These are phyloP conservation scores for Penicillium expansum DNA, from an alignment of 2,329 filamentous ascomycete genomes.

Conservation along the genomic window DNA sequence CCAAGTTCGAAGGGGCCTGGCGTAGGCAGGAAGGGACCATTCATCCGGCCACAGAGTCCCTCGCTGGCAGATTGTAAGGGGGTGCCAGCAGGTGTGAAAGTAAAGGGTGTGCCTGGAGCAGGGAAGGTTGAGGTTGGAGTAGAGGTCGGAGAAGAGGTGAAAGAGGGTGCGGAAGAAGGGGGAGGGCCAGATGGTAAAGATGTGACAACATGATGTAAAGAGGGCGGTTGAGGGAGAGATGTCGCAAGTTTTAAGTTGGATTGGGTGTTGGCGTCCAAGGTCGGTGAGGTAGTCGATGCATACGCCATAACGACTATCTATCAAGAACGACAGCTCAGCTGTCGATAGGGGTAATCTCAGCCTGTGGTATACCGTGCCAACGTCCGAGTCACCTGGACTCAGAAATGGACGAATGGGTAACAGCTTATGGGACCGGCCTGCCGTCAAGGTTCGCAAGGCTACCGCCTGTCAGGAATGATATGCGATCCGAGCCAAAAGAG, in stretches of 20 bases:
- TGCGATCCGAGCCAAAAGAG: constrained; percentile 34
- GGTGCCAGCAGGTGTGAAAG: constrained; percentile 36
- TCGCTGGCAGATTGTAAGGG: constrained; percentile 37
- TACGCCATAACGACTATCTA: constrained; percentile 39
- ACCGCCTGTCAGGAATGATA: constrained; percentile 24
- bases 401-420: constrained; percentile 33
- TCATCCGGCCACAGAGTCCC: constrained; percentile 30
- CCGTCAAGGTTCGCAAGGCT: constrained; percentile 27
- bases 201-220: constrained; percentile 38
- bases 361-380: constrained; percentile 33
- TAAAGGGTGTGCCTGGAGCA: constrained; percentile 30
- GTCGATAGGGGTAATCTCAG: constrained; percentile 27
- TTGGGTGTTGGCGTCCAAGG: constrained; percentile 38
- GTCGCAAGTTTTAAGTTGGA: constrained; percentile 36
- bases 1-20: constrained; percentile 66
- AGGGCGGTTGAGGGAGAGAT: constrained; percentile 32
- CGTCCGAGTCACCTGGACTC: constrained; percentile 42
- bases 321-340: constrained; percentile 32
- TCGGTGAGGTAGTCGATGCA: constrained; percentile 35
- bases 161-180: constrained; percentile 30
- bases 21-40: constrained; percentile 31
- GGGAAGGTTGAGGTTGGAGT: constrained; percentile 32
- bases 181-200: constrained; percentile 28
- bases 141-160: constrained; percentile 30
- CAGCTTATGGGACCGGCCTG: constrained; percentile 29